Conservation (phyloP, 2,329 filamentous ascomycete species). For the Hirsutella minnesotensis region DNA sequence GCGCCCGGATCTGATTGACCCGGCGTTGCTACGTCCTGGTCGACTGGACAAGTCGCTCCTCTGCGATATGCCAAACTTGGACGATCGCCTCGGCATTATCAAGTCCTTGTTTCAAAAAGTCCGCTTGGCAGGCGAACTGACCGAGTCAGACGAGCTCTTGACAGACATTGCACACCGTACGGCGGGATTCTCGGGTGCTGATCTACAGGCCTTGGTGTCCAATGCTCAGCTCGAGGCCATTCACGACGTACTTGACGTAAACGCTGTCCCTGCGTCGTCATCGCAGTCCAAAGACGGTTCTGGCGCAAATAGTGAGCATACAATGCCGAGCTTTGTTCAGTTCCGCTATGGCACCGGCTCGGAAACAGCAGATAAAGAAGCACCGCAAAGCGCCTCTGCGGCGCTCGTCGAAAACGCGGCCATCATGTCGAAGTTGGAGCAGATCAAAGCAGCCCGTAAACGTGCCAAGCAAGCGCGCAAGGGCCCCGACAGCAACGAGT, state of each 20-base stretch:
- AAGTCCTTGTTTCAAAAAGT: conserved; percentile 73
- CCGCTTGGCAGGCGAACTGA: conserved; percentile 55
- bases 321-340: conserved; percentile 55
- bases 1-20: conserved; percentile 88
- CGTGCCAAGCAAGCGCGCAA: conserved; percentile 21
- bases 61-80: conserved; percentile 72
- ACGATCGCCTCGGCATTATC: conserved; percentile 83
- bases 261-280: conserved; percentile 31
- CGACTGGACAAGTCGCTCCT: conserved; percentile 87
- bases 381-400: conserved; percentile 37
- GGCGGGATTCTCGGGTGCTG: conserved; percentile 85
- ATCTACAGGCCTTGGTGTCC: conserved; percentile 87
- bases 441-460: conserved; percentile 61
- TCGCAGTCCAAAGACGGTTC: conserved; percentile 22
- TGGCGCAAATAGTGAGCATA: conserved; percentile 15
- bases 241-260: conserved; percentile 66
- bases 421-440: conserved; percentile 70
- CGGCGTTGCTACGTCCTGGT: conserved; percentile 80
- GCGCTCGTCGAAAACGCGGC: conserved; percentile 63
- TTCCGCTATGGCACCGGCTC: conserved; percentile 66
- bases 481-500: conserved; percentile 9
- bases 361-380: conserved; percentile 24
- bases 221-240: conserved; percentile 97
- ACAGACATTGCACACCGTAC: conserved; percentile 68
- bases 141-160: conserved; percentile 42